Conservation (phyloP, 2,329 filamentous ascomycete genomes). For the Phaeosphaeria sp. region DNA sequence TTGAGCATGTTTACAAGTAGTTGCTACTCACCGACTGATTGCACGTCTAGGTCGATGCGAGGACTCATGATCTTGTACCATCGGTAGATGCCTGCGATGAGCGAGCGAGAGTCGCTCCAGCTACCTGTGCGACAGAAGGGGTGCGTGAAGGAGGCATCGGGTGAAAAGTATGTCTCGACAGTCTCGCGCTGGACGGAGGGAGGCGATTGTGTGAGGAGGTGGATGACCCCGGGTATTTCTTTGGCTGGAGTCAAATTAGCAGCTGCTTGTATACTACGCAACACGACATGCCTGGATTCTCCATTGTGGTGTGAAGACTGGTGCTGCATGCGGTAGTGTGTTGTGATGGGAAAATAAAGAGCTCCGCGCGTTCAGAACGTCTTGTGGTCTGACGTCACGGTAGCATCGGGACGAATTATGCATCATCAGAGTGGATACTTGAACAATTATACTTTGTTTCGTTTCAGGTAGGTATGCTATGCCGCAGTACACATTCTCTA, state of each 20-base stretch:
- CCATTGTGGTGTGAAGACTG: conserved; percentile 12
- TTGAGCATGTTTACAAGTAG: not conserved
- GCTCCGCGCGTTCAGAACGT: not conserved
- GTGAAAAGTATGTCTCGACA: conserved; percentile 75
- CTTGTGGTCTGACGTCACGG: not conserved
- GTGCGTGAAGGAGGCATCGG: conserved; percentile 75
- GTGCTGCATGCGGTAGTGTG: not conserved
- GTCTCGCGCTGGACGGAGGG: conserved; percentile 69
- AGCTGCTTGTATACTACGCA: not conserved
- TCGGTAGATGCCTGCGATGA: conserved; percentile 71
- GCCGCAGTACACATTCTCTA: not conserved
- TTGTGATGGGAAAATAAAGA: not conserved
- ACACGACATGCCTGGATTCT: conserved; percentile 36
- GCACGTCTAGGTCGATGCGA: conserved; percentile 70
- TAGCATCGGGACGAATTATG: not conserved
- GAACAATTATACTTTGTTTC: not conserved
- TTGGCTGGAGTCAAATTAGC: conserved; percentile 40
- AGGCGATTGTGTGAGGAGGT: conserved; percentile 69
- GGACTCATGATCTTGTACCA: conserved; percentile 84
- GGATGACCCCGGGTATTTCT: conserved; percentile 72
- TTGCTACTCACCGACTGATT: conserved; percentile 59
- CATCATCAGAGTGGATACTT: not conserved
- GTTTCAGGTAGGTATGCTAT: not conserved
- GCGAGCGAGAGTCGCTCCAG: conserved; percentile 67
- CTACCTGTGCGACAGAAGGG: conserved; percentile 74